These are phyloP conservation scores for Botryotinia globosa DNA, from an alignment of 2,329 filamentous ascomycete genomes.

Conservation along the genomic window DNA sequence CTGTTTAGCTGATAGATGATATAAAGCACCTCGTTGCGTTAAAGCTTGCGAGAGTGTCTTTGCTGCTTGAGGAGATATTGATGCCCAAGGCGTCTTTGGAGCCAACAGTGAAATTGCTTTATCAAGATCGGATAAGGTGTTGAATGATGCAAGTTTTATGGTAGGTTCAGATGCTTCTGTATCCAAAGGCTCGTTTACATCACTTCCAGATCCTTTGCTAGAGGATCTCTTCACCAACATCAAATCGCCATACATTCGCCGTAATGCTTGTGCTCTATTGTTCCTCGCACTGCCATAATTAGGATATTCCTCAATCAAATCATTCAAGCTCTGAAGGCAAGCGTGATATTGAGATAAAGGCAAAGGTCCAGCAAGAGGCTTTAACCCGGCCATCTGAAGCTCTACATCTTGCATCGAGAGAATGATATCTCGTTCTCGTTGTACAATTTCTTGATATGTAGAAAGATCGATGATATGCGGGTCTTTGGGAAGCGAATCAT, in stretches of 20 bases:
- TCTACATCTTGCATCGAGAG: constrained; percentile 54
- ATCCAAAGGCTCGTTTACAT: constrained; percentile 27
- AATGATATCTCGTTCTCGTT: constrained; percentile 54
- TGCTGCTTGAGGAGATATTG: constrained; percentile 62
- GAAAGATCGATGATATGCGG: constrained; percentile 52
- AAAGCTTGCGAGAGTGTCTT: constrained; percentile 67
- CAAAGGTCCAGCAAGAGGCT: constrained; percentile 30
- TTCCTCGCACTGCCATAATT: constrained; percentile 70
- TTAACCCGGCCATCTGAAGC: constrained; percentile 43
- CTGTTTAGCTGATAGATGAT: constrained; percentile 54
- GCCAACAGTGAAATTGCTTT: constrained; percentile 57
- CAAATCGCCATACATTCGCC: constrained; percentile 59
- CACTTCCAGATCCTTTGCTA: background rate
- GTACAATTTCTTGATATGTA: constrained; percentile 51
- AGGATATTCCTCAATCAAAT: constrained; percentile 57
- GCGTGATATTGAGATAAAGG: constrained; percentile 46
- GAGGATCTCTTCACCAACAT: constrained; percentile 6
- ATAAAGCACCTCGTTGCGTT: constrained; percentile 67
- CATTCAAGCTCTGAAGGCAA: constrained; percentile 50
- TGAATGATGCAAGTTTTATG: constrained; percentile 43
- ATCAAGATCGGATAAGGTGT: constrained; percentile 53
- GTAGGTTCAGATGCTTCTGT: constrained; percentile 44
- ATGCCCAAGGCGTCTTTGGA: constrained; percentile 48
- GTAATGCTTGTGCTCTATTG: constrained; percentile 67
- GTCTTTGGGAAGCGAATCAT: constrained; percentile 51